A percentile compares a stretch with the other conserved stretches of the same genome.
These are phyloP conservation scores for Eucalyptus tenuipes DNA, from an alignment of 345 rosid genomes.

Conservation along the genomic window DNA sequence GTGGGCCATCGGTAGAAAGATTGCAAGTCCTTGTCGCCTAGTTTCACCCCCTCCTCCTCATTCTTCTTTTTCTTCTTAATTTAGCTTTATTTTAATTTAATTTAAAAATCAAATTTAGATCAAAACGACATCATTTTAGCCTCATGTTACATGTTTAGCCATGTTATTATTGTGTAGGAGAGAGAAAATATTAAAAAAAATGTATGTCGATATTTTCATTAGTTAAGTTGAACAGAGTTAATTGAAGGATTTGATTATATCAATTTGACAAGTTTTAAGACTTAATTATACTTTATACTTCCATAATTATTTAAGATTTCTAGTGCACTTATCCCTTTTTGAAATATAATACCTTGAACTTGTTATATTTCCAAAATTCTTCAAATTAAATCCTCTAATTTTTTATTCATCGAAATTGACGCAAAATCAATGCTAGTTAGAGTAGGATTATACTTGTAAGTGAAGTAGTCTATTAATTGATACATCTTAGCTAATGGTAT, in stretches of 20 bases:
- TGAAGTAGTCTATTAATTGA: neutral
- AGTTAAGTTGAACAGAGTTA: no score
- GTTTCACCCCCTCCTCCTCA: no score
- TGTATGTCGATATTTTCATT: no score
- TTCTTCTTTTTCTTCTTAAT: no score
- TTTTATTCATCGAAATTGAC: fast-evolving
- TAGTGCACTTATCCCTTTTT: fast-evolving
- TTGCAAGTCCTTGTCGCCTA: fast-evolving
- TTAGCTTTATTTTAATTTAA: no score
- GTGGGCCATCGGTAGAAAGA: fast-evolving
- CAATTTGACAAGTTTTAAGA: fast-evolving
- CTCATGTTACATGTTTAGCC: no score
- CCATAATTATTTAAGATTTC: no score
- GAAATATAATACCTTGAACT: neutral
- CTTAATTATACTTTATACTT: no score
- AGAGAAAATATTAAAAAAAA: no score
- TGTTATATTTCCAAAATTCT: neutral
- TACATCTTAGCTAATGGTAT: neutral
- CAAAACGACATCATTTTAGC: no score
- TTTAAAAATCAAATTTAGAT: no score
- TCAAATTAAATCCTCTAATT: neutral
- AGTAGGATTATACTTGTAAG: neutral
- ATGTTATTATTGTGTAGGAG: fast-evolving
- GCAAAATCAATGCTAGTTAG: neutral
- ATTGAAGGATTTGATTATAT: fast-evolving